phyloP scores from a whole-genome alignment of 2,329 filamentous ascomycete genomes.

The Stachybotrys elegans region DNA sequence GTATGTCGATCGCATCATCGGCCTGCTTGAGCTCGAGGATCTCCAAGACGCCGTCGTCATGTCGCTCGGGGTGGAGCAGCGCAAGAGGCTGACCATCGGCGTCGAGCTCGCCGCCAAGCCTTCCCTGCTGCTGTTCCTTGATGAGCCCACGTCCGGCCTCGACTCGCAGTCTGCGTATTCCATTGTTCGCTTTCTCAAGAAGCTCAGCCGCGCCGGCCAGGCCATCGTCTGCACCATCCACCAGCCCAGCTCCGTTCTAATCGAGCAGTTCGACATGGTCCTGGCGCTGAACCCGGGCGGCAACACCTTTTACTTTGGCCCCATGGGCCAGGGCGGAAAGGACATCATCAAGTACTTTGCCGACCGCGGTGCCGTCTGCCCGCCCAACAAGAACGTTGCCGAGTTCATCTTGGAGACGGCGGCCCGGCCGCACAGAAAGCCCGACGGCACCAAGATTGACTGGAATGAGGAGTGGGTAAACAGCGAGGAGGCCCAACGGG shows the following conservation, averaged over 20 bases:
- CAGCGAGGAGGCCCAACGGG: conserved; percentile 52
- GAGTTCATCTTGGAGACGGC: conserved; percentile 48
- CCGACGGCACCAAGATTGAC: conserved; percentile 23
- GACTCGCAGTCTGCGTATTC: conserved; percentile 52
- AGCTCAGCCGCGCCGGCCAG: conserved; percentile 52
- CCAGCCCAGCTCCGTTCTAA: conserved; percentile 48
- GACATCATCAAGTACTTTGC: conserved; percentile 47
- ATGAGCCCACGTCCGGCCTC: conserved; percentile 53
- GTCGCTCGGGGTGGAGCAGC: conserved; percentile 54
- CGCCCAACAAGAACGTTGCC: conserved; percentile 46
- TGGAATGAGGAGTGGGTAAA: conserved; percentile 72
- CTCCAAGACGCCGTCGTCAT: conserved; percentile 57
- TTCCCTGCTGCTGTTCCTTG: conserved; percentile 55
- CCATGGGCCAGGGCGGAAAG: conserved; percentile 41
- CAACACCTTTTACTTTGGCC: conserved; percentile 48
- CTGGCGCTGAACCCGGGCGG: conserved; percentile 47
- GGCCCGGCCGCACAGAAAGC: neutral
- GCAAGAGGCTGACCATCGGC: conserved; percentile 48
- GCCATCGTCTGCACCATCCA: conserved; percentile 56
- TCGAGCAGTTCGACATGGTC: conserved; percentile 50
- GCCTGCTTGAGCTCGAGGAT: conserved; percentile 58
- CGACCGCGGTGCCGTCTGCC: conserved; percentile 60
- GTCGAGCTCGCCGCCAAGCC: conserved; percentile 51
- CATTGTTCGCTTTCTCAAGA: conserved; percentile 54
- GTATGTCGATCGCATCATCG: conserved; percentile 61